A percentile compares a stretch with the other conserved stretches of the same genome.
Conservation (phyloP, 352 stramenopile species). For the Plasmopara muralis region DNA sequence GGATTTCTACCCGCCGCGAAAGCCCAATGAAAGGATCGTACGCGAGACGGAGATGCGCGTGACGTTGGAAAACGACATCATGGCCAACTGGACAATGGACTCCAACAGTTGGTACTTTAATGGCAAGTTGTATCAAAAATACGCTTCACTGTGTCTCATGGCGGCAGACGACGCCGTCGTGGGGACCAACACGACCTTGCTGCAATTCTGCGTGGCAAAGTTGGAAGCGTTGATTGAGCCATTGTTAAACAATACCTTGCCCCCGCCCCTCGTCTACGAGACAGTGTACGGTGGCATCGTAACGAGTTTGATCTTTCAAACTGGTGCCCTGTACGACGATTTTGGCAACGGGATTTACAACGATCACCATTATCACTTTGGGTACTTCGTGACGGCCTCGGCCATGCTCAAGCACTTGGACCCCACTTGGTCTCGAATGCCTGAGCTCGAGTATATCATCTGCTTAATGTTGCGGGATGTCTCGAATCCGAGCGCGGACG, state of each 20-base stretch:
- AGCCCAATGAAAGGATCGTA: constrained; percentile 24
- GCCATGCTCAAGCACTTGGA: constrained; percentile 62
- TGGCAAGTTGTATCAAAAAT: constrained; percentile 75
- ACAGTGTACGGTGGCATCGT: constrained; percentile 57
- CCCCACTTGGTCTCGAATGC: constrained; percentile 47
- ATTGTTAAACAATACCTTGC: constrained; percentile 51
- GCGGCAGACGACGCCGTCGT: constrained; percentile 42
- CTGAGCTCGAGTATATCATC: constrained; percentile 50
- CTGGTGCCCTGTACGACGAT: constrained; percentile 41
- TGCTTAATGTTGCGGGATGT: constrained; percentile 71
- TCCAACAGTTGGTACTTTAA: constrained; percentile 69
- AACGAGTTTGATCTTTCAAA: constrained; percentile 39
- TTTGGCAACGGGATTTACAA: constrained; percentile 81
- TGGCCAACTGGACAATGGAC: constrained; percentile 36
- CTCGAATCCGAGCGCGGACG: constrained; percentile 44
- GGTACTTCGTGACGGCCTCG: constrained; percentile 59
- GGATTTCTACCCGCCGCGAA: constrained; percentile 43
- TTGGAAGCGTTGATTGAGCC: constrained; percentile 47
- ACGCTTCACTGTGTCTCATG: constrained; percentile 70
- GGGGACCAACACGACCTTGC: constrained; percentile 37
- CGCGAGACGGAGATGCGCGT: constrained; percentile 34
- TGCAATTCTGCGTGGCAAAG: constrained; percentile 47
- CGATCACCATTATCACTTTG: constrained; percentile 80
- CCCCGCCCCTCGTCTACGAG: constrained; percentile 53
- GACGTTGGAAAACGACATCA: constrained; percentile 52